phyloP scores from a whole-genome alignment of 1,284 basidiomycete genomes.

The Moniliophthora roreri region DNA sequence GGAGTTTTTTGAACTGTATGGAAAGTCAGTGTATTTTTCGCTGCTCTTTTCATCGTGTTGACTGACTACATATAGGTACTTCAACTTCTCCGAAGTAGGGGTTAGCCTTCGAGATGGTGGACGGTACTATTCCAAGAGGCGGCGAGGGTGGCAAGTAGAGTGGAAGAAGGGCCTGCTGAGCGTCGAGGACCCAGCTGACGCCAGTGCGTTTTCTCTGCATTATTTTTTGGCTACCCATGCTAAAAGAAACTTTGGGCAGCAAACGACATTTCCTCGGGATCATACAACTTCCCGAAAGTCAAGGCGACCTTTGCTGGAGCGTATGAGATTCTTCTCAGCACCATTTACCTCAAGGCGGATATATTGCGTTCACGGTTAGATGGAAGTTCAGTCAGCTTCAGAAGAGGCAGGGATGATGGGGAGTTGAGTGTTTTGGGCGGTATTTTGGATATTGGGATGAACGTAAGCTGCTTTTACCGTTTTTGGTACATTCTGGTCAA shows the following conservation, averaged over 20 bases:
- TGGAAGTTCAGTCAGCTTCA: conserved; percentile 45
- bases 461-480: conserved; percentile 48
- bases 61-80: conserved; percentile 42
- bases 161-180: conserved; percentile 66
- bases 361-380: conserved; percentile 55
- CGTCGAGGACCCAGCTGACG: conserved; percentile 95
- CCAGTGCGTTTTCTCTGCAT: conserved; percentile 52
- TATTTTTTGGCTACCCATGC: conserved; percentile 8
- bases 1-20: conserved; percentile 98
- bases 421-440: conserved; percentile 80
- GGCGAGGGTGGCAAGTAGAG: conserved; percentile 77
- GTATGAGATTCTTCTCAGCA: conserved; percentile 77
- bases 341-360: conserved; percentile 53
- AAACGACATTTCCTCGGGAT: conserved; percentile 92
- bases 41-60: too few species aligned
- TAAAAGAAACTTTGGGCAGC: conserved; percentile 41
- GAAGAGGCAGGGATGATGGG: conserved; percentile 40
- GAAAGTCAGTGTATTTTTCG: conserved; percentile 34
- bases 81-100: conserved; percentile 91
- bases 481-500: too few species aligned
- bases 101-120: conserved; percentile 88
- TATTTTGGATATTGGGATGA: conserved; percentile 81
- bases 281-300: conserved; percentile 83
- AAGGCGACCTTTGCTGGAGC: conserved; percentile 86
- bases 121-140: conserved; percentile 78